These are phyloP conservation scores for Penstemon eatonii DNA, from an alignment of 257 asterid species.

Conservation along the genomic window DNA sequence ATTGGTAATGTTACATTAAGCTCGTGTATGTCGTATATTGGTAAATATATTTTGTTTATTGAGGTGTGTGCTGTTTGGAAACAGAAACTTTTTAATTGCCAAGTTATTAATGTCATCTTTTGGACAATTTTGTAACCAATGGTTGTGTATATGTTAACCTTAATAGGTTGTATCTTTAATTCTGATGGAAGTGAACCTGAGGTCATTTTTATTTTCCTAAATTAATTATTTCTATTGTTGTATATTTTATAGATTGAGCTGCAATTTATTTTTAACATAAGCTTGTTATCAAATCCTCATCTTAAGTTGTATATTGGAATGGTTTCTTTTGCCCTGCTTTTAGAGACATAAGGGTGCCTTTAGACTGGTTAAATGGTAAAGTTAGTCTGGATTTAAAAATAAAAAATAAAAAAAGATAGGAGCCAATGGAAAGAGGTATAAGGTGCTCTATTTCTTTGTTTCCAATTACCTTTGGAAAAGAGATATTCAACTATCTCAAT, in stretches of 20 bases:
- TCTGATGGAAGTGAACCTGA: slow-evolving; percentile 98
- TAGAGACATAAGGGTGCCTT: not conserved
- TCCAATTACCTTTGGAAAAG: not conserved
- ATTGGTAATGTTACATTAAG: slow-evolving; percentile 39
- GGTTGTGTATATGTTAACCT: slow-evolving; percentile 16
- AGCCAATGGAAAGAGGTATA: not conserved
- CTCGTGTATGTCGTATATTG: too few species aligned
- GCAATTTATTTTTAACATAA: too few species aligned
- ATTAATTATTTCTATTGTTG: not conserved
- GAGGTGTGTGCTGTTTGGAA: too few species aligned
- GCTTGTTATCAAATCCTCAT: not conserved
- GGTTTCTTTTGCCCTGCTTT: not conserved
- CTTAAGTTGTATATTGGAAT: not conserved
- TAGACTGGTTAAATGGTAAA: too few species aligned
- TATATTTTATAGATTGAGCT: not conserved
- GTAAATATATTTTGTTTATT: too few species aligned
- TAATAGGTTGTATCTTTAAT: slow-evolving; percentile 81
- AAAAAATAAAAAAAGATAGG: too few species aligned
- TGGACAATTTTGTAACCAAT: too few species aligned
- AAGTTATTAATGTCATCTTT: too few species aligned
- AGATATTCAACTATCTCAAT: not conserved
- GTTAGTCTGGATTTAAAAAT: not conserved
- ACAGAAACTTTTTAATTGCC: too few species aligned
- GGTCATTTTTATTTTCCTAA: slow-evolving; percentile 41
- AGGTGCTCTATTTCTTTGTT: not conserved